Base-by-base conservation (phyloP, 1,284 basidiomycete species). In the Leccinum fuscescens region DNA sequence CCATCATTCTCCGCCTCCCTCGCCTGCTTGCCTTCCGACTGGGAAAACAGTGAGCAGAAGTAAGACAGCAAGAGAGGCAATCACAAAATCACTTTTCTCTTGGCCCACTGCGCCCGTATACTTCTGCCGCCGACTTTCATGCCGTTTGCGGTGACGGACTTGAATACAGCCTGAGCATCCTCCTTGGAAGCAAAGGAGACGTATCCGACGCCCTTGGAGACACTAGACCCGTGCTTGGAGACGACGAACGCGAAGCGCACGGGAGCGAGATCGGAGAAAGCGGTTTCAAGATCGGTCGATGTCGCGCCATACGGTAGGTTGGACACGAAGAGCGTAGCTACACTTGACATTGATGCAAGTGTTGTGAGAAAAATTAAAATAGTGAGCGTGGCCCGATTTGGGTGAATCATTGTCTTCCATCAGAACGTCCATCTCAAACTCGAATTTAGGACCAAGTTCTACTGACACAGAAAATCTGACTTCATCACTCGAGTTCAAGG, bases 141-240 rank as follows among this genome's bases (percentile, higher is more conserved):
- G 3, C 81, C 85, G 63, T 84, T 84, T 72, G 75, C 77, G 11
- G 78, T 75, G 52, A 88, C 80, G 57, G 84, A 83, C 46, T 86
- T 81, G 60, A 90, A 83, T 2, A 92, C 90, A 54, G 81, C 76
- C 70, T 91, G 83, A 3, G 96, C 97, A 77, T 99, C 97, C 68
- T 97, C 92, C 58, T 83, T 84, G 64, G 94, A 82, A 1, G 95
- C 88, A 76, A 96, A 99, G 0, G 94, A 90, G 62, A 98, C 94
- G 74, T 98, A 99, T 63, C 96, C 96, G n/a, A 98, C 94, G 66
- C 96, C 97, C 74, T 98, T 98, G 4, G 94, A 96, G 31, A 88
- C 83, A 42, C 92, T 90, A 0, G 89, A 86, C 49, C 86, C 88
- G 52, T 83, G 84, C 63, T 93, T 89, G 4, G 88, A 86, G 11